phyloP scores from a whole-genome alignment of 495 filamentous ascomycete species.

The Tuber magnatum region DNA sequence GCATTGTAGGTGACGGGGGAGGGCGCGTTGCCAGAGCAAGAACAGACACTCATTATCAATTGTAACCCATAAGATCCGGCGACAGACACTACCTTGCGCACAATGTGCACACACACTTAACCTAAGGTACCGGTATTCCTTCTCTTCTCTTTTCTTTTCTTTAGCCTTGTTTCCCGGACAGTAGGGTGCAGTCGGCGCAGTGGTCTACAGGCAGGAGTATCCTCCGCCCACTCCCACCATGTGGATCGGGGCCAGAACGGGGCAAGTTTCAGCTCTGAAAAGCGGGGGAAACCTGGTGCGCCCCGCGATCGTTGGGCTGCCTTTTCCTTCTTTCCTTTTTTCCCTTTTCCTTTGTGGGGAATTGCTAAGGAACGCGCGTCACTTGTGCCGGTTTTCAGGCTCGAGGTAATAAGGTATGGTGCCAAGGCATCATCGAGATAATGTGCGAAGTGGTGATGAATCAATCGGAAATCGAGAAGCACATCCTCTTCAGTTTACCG shows the following conservation, averaged over 20 bases:
- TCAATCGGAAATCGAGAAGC: background rate
- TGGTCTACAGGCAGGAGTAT: no score
- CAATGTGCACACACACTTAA: background rate
- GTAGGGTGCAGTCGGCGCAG: no score
- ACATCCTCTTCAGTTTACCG: no score
- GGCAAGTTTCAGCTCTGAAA: background rate
- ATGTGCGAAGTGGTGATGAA: background rate
- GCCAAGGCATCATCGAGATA: background rate
- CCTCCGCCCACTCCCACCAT: background rate
- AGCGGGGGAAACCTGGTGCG: background rate
- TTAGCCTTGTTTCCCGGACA: background rate
- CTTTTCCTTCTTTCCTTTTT: background rate
- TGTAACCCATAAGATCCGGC: no score
- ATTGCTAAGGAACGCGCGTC: background rate
- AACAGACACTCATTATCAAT: no score
- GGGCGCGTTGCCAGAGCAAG: no score
- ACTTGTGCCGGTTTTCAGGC: background rate
- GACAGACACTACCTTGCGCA: no score
- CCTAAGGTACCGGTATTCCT: background rate
- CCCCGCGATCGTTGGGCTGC: background rate
- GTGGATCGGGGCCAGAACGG: background rate
- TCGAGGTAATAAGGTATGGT: background rate
- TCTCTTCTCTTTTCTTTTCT: no score
- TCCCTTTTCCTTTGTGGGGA: background rate
- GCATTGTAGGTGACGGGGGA: no score